Evolutionary conservation across 2,329 filamentous ascomycete genomes (phyloP).

Genomic region (Orbilia blumenaviensis): DNA sequence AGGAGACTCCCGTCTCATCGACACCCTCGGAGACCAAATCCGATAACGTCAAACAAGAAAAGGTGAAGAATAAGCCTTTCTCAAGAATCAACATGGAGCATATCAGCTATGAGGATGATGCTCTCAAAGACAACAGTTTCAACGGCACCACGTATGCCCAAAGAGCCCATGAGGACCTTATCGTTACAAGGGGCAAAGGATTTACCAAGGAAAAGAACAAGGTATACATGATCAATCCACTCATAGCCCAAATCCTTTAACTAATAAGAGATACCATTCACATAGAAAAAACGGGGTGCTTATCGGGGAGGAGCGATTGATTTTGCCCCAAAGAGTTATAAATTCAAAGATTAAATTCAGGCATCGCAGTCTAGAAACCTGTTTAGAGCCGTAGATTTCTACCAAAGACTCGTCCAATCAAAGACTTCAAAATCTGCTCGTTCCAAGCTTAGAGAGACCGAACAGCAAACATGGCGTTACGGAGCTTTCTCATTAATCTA

Average conservation of each 20-base stretch:
- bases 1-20: not conserved
- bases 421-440: not conserved
- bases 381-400: not conserved
- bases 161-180: conserved; percentile 84
- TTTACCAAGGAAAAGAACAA: conserved; percentile 99
- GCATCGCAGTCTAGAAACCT: not conserved
- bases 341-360: conserved; percentile 80
- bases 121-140: conserved; percentile 71
- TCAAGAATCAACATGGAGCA: conserved; percentile 69
- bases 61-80: conserved; percentile 67
- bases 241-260: not conserved
- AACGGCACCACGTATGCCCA: conserved; percentile 88
- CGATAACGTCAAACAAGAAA: conserved; percentile 2
- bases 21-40: not conserved
- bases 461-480: not conserved
- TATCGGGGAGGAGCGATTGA: conserved; percentile 92
- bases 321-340: conserved; percentile 81
- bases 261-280: conserved; percentile 13
- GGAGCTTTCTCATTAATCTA: not conserved
- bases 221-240: conserved; percentile 61
- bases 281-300: conserved; percentile 83
- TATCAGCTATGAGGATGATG: conserved; percentile 55
- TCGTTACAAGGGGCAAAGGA: conserved; percentile 90
- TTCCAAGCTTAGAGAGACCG: not conserved
- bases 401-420: not conserved